Conservation (phyloP, 2,329 filamentous ascomycete genomes). For the Cadophora sp. region DNA sequence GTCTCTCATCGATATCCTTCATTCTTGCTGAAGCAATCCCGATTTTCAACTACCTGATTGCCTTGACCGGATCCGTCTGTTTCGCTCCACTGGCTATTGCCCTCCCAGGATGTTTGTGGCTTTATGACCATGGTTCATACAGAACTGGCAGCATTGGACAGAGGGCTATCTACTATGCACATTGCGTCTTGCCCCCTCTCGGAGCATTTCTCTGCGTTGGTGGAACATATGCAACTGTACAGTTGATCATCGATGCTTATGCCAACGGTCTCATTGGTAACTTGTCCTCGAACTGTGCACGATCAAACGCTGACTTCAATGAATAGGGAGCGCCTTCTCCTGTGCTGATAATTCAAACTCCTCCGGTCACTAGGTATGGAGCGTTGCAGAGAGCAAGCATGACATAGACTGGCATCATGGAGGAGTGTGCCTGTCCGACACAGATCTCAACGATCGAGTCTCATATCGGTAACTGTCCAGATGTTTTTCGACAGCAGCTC, state of each 20-base stretch:
- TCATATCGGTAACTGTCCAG: no score
- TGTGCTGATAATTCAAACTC: slow-evolving; percentile 53
- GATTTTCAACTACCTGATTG: slow-evolving; percentile 58
- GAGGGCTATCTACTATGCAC: slow-evolving; percentile 44
- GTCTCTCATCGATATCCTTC: slow-evolving; percentile 53
- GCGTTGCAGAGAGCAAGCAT: not conserved
- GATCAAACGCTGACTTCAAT: slow-evolving; percentile 11
- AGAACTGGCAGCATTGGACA: slow-evolving; percentile 45
- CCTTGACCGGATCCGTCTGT: slow-evolving; percentile 55
- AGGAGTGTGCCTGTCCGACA: not conserved
- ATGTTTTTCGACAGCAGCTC: no score
- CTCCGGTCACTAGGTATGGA: slow-evolving; percentile 9
- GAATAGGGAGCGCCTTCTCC: slow-evolving; percentile 50
- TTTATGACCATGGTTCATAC: slow-evolving; percentile 55
- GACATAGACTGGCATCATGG: not conserved
- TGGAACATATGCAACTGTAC: slow-evolving; percentile 55
- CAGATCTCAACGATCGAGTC: no score
- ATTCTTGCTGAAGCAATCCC: slow-evolving; percentile 60
- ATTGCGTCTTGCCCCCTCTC: slow-evolving; percentile 47
- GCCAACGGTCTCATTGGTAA: slow-evolving; percentile 42
- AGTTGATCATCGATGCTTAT: slow-evolving; percentile 60
- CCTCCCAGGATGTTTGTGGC: slow-evolving; percentile 58
- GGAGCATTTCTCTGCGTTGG: slow-evolving; percentile 50
- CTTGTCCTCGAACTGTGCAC: slow-evolving; percentile 4
- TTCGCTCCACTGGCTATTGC: slow-evolving; percentile 58